Evolutionary conservation across 345 rosid genomes (phyloP).

Genomic region (Combretum micranthum): DNA sequence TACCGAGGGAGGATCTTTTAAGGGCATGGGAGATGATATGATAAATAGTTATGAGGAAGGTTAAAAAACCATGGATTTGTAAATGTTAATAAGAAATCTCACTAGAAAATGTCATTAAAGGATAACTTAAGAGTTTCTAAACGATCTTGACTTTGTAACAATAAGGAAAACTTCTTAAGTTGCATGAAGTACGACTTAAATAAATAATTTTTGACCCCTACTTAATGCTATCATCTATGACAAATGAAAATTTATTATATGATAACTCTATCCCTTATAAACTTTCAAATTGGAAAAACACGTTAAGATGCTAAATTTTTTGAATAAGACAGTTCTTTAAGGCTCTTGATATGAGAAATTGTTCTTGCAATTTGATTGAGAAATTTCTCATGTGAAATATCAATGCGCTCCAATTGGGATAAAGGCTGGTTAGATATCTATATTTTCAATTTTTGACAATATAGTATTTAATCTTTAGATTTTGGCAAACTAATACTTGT

Average conservation of each 20-base stretch:
- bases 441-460: too few species aligned
- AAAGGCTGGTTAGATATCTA: too few species aligned
- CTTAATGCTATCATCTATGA: not conserved
- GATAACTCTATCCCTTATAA: not conserved
- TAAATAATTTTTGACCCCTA: not conserved
- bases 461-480: too few species aligned
- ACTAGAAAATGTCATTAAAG: conserved; percentile 13
- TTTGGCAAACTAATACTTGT: too few species aligned
- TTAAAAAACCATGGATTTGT: accelerated
- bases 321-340: too few species aligned
- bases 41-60: conserved; percentile 7
- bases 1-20: conserved; percentile 1
- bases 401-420: too few species aligned
- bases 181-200: conserved; percentile 15
- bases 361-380: too few species aligned
- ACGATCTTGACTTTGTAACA: conserved; percentile 10
- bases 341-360: too few species aligned
- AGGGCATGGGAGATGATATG: not conserved
- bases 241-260: conserved; percentile 1
- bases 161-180: conserved; percentile 7
- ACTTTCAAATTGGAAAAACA: not conserved
- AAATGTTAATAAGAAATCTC: conserved; percentile 8
- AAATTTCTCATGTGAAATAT: too few species aligned
- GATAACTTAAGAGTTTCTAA: not conserved
- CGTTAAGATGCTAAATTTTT: not conserved